Base-by-base conservation (phyloP, 2,329 filamentous ascomycete genomes). In the Hymenoscyphus albidus region DNA sequence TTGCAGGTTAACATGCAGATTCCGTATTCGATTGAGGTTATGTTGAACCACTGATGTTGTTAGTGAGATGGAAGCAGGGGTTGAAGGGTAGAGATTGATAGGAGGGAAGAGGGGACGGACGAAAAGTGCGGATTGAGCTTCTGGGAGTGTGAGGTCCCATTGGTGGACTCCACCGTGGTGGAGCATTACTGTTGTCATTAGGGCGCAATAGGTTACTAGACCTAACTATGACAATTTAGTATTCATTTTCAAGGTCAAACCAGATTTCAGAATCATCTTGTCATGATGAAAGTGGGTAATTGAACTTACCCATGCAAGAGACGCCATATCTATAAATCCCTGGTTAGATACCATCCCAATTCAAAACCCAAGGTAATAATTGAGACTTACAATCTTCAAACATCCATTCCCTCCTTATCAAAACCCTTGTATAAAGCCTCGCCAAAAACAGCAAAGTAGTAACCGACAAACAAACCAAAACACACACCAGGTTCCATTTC, bases 41-140 rank as follows among this genome's bases (percentile, higher is more conserved):
- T 38, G 44, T 61, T 61, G 14, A 54, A 61, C 59, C 59, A 61
- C 59, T 61, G 44, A 22, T 16, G 39, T 5, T 7, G 10, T 51
- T 55, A 38, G 59, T 22, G 2, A 35, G 4, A 13, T 3, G 16
- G 44, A 13, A 38, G 16, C 13, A 14, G 40, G 5, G 35, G 35
- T 6, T 0, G 2, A 1, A 10, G 9, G 6, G 9, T 44, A 9
- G n/a, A 5, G 40, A 54, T 12, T n/a, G n/a, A n/a, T n/a, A n/a
- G n/a, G 5, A n/a, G 18, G 14, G 44, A 54, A 3, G n/a, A 31
- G 38, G 13, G 1, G 14, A 54, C 44, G 18, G 7, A 54, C 59
- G 18, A 16, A 61, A 7, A 51, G 4, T 5, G 44, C 59, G 14
- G 18, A 35, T 10, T 31, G 13, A 1, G 31, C 40, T 54, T 61